These are phyloP conservation scores for Cryomyces minteri DNA, from an alignment of 495 filamentous ascomycete species.

Conservation along the genomic window DNA sequence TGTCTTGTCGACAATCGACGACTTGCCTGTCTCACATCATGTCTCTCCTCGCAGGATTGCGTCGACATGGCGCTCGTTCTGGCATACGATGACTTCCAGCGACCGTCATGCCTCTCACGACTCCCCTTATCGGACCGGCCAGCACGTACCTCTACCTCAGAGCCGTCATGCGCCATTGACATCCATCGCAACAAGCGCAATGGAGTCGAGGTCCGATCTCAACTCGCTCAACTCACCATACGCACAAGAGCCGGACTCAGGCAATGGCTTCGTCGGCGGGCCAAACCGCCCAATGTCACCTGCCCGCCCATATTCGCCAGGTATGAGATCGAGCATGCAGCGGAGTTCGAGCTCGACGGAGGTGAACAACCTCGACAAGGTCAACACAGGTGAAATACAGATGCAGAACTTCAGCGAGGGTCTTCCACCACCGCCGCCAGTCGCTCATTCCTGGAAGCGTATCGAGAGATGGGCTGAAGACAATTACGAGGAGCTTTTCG, in stretches of 20 bases:
- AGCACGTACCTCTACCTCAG: constrained; percentile 19
- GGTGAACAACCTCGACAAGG: constrained; percentile 42
- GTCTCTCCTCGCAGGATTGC: constrained; percentile 28
- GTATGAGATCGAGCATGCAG: constrained; percentile 58
- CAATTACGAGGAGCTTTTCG: constrained; percentile 84
- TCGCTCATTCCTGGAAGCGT: constrained; percentile 75
- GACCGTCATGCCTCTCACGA: constrained; percentile 27
- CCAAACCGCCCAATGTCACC: constrained; percentile 39
- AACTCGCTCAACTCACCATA: constrained; percentile 80
- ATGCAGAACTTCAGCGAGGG: constrained; percentile 95
- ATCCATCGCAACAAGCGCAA: constrained; percentile 43
- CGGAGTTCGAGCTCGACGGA: constrained; percentile 35
- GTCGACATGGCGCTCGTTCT: constrained; percentile 58
- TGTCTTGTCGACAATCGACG: not conserved
- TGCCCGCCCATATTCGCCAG: constrained; percentile 65
- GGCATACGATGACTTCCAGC: constrained; percentile 78
- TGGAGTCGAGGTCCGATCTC: constrained; percentile 27
- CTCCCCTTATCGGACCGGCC: constrained; percentile 23
- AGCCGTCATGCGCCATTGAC: constrained; percentile 20
- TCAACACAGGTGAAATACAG: constrained; percentile 64
- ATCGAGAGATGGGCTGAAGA: constrained; percentile 90
- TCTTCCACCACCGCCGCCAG: constrained; percentile 72
- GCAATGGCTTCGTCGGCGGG: constrained; percentile 39
- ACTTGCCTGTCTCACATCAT: not conserved
- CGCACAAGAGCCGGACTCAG: constrained; percentile 13